phyloP scores from a whole-genome alignment of 75 land plant genomes.

The Picea sitchensis region DNA sequence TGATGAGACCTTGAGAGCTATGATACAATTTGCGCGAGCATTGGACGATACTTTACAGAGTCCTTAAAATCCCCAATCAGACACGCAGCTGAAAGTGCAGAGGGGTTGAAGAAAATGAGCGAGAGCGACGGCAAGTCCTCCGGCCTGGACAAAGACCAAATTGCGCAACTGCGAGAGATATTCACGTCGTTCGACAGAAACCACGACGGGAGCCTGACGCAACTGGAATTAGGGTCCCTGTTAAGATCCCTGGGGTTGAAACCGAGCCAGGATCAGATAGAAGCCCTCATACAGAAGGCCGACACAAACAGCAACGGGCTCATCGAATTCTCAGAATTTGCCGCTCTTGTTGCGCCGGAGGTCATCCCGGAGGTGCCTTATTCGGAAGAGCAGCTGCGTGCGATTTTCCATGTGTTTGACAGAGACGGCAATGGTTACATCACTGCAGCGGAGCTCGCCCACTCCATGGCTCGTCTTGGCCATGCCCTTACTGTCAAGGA shows the following conservation, averaged over 20 bases:
- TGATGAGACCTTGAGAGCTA: no score
- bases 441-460: slow-evolving; percentile 61
- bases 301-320: slow-evolving; percentile 58
- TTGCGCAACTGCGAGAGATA: slow-evolving; percentile 36
- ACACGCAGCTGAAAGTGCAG: no score
- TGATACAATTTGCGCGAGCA: no score
- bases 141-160: slow-evolving; percentile 29
- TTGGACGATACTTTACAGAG: no score
- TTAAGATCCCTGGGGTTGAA: slow-evolving; percentile 52
- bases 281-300: slow-evolving; percentile 30
- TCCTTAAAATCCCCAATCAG: no score
- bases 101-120: no score
- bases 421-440: slow-evolving; percentile 56
- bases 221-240: slow-evolving; percentile 57
- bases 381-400: slow-evolving; percentile 32
- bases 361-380: neutral
- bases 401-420: slow-evolving; percentile 46
- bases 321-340: slow-evolving; percentile 57
- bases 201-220: slow-evolving; percentile 61
- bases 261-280: slow-evolving; percentile 41
- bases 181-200: slow-evolving; percentile 51
- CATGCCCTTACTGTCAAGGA: slow-evolving; percentile 54
- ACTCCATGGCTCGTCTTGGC: slow-evolving; percentile 59
- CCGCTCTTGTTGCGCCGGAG: slow-evolving; percentile 19
- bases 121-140: no score